Conservation (phyloP, 306 rosid genomes). For the Dryas alaskensis region DNA sequence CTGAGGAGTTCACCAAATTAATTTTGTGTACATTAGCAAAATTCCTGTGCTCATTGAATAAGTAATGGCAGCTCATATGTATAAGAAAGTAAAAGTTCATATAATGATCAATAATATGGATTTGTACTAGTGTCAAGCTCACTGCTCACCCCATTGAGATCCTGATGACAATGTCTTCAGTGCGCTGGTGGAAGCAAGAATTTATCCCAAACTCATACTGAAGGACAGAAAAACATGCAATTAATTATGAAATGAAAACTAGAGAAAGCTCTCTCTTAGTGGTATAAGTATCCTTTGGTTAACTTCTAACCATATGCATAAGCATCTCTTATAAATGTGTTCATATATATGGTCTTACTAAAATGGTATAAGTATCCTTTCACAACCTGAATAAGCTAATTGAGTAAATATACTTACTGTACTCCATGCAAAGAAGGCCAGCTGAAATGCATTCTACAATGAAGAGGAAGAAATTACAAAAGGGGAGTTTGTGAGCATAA, state of each 20-base stretch:
- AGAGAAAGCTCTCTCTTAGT: conserved; percentile 1
- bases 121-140: not conserved
- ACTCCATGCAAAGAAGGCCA: conserved; percentile 73
- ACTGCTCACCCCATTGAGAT: conserved; percentile 67
- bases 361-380: too few relatives aligned
- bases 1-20: conserved; percentile 41
- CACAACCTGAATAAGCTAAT: not conserved
- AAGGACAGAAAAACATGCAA: conserved; percentile 13
- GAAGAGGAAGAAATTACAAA: not conserved
- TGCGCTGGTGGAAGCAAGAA: conserved; percentile 49
- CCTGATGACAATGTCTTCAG: conserved; percentile 47
- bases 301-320: too few relatives aligned
- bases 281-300: not conserved
- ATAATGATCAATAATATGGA: not conserved
- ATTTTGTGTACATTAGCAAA: conserved; percentile 5
- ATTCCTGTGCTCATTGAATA: not conserved
- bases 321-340: too few relatives aligned
- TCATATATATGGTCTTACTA: too few relatives aligned
- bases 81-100: not conserved
- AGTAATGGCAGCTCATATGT: not conserved
- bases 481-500: not conserved
- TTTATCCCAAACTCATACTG: conserved; percentile 36
- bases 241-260: not conserved
- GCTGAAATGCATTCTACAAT: conserved; percentile 74
- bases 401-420: conserved; percentile 40